A percentile compares a stretch with the other conserved stretches of the same genome.
These are phyloP conservation scores for Cladorrhinum sp. DNA, from an alignment of 2,329 filamentous ascomycete genomes.

Conservation along the genomic window DNA sequence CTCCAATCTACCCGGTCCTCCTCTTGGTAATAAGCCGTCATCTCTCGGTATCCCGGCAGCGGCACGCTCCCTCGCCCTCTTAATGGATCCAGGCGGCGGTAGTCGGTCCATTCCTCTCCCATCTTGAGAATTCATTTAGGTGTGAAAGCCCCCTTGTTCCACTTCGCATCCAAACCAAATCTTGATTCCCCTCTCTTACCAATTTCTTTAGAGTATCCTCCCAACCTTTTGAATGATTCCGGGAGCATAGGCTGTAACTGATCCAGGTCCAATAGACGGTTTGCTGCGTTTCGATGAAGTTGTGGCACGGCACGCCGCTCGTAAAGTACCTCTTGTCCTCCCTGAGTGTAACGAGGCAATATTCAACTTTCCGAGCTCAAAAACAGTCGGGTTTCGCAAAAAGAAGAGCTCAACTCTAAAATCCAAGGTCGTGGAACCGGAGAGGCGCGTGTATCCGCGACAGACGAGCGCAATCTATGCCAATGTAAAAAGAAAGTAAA, in stretches of 20 bases:
- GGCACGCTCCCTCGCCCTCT: slow-evolving; percentile 52
- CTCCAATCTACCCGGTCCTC: slow-evolving; percentile 21
- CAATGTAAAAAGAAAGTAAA: slow-evolving; percentile 24
- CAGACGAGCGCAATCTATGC: slow-evolving; percentile 29
- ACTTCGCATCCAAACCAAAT: slow-evolving; percentile 28
- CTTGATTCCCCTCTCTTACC: slow-evolving; percentile 24
- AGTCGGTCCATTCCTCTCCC: slow-evolving; percentile 50
- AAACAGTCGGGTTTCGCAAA: slow-evolving; percentile 20
- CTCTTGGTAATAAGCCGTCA: slow-evolving; percentile 28
- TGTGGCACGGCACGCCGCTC: slow-evolving; percentile 16
- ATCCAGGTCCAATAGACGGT: background rate
- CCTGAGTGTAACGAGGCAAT: slow-evolving; percentile 6
- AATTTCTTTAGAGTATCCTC: slow-evolving; percentile 14
- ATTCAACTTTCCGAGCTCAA: slow-evolving; percentile 3
- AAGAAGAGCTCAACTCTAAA: slow-evolving; percentile 20
- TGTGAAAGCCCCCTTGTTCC: slow-evolving; percentile 27
- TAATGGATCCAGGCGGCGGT: slow-evolving; percentile 46
- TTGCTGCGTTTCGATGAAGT: background rate
- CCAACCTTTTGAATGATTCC: slow-evolving; percentile 8
- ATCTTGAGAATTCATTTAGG: slow-evolving; percentile 58
- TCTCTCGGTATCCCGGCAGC: slow-evolving; percentile 40
- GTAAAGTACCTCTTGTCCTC: slow-evolving; percentile 4
- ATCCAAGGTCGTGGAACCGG: slow-evolving; percentile 27
- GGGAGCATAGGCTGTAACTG: slow-evolving; percentile 27
- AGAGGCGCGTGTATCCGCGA: slow-evolving; percentile 28